phyloP scores from a whole-genome alignment of 345 rosid genomes.

The Lumnitzera littorea region DNA sequence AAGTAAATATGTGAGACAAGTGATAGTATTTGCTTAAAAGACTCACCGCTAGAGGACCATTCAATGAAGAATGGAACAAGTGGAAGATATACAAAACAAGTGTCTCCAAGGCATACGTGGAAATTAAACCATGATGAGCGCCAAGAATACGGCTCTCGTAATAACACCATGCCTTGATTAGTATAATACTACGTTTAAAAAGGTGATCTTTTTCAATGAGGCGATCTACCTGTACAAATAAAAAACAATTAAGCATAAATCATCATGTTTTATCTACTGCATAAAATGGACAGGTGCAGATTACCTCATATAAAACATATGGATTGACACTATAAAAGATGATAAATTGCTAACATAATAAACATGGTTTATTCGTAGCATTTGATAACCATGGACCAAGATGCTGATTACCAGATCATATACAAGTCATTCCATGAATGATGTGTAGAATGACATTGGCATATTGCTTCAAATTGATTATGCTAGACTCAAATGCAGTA shows the following conservation, averaged over 20 bases:
- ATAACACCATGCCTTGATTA: constrained; percentile 91
- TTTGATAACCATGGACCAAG: no score
- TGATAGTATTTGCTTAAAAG: background rate
- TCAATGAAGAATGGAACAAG: constrained; percentile 54
- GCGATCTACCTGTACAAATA: constrained; percentile 48
- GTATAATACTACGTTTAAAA: constrained; percentile 75
- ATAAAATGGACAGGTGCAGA: background rate
- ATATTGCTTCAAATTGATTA: no score
- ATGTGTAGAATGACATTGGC: no score
- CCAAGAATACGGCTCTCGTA: constrained; percentile 89
- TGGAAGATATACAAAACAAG: constrained; percentile 79
- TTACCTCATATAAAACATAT: no score
- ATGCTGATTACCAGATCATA: no score
- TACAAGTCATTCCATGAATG: no score
- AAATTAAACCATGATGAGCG: constrained; percentile 86
- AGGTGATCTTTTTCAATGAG: constrained; percentile 71
- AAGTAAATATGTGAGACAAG: background rate
- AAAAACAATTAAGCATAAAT: constrained; percentile 15
- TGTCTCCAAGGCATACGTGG: constrained; percentile 86
- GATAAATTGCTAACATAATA: no score
- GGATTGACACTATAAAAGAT: no score
- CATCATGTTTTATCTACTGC: constrained; percentile 3
- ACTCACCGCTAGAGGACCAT: constrained; percentile 83
- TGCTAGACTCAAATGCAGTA: no score
- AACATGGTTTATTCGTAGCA: no score